Evolutionary conservation across 2,329 filamentous ascomycete species (phyloP).

Genomic region (Thielaviopsis musarum): DNA sequence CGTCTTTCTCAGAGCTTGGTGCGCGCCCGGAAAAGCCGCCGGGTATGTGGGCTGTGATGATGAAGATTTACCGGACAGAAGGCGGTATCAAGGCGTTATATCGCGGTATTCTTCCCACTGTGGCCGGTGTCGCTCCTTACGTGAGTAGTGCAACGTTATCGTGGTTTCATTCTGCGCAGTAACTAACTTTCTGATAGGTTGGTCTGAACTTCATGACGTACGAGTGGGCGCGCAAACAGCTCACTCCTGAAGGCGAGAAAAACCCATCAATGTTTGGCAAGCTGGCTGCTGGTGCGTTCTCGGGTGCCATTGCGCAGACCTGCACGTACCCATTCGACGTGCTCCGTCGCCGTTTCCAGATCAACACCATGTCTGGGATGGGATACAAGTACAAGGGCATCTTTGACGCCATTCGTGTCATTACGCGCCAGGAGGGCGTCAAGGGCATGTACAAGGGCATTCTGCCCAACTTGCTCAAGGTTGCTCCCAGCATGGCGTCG

Average conservation of each 20-base stretch:
- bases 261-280: slow-evolving; percentile 70
- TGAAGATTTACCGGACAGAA: slow-evolving; percentile 76
- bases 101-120: slow-evolving; percentile 80
- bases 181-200: slow-evolving; percentile 35
- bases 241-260: slow-evolving; percentile 76
- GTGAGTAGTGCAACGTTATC: slow-evolving; percentile 27
- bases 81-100: slow-evolving; percentile 79
- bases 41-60: slow-evolving; percentile 81
- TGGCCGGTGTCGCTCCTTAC: slow-evolving; percentile 90
- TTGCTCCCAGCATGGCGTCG: slow-evolving; percentile 95
- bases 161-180: too few species aligned
- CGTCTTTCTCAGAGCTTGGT: slow-evolving; percentile 73
- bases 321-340: slow-evolving; percentile 99
- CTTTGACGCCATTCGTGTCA: slow-evolving; percentile 64
- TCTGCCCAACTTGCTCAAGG: slow-evolving; percentile 85
- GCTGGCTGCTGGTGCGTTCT: slow-evolving; percentile 75
- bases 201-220: slow-evolving; percentile 98
- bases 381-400: slow-evolving; percentile 90
- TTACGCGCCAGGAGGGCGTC: slow-evolving; percentile 68
- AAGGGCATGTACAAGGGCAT: slow-evolving; percentile 90
- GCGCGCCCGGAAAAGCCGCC: slow-evolving; percentile 51
- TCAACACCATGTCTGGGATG: slow-evolving; percentile 98
- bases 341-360: slow-evolving; percentile 82
- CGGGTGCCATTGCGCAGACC: slow-evolving; percentile 91
- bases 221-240: slow-evolving; percentile 65